Conservation (phyloP, 805 yeast species). For the Jamesozyma piceae region DNA sequence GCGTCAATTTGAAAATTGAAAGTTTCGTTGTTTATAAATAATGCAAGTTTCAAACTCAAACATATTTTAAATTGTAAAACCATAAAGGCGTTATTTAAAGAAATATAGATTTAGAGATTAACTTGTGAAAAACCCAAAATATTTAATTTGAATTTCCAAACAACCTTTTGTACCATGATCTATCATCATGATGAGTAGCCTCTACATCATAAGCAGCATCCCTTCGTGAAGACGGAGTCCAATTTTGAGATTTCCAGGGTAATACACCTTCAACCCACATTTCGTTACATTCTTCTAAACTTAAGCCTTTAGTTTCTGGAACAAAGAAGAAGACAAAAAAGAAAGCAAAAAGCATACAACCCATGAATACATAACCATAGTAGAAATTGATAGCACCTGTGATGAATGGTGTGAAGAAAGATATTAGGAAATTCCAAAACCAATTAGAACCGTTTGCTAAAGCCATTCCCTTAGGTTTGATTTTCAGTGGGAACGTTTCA, state of each 20-base stretch:
- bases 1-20: no score
- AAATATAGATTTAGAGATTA: no score
- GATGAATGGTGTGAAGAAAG: conserved; percentile 61
- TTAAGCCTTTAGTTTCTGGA: conserved; percentile 66
- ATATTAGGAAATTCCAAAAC: conserved; percentile 53
- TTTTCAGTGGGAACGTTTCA: conserved; percentile 62
- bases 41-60: no score
- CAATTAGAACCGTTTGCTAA: conserved; percentile 53
- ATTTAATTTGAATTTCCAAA: no score
- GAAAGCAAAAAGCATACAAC: conserved; percentile 42
- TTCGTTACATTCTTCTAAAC: conserved; percentile 65
- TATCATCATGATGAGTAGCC: conserved; percentile 9
- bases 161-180: not conserved
- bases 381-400: conserved; percentile 51
- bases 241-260: conserved; percentile 36
- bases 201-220: conserved; percentile 10
- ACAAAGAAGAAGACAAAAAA: conserved; percentile 58
- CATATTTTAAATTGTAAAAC: no score
- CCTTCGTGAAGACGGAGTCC: conserved; percentile 37
- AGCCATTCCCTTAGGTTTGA: conserved; percentile 44
- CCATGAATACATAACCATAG: conserved; percentile 51
- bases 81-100: no score
- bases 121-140: no score
- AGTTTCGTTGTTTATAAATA: no score
- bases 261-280: conserved; percentile 35